These are phyloP conservation scores for Amniculicola lignicola DNA, from an alignment of 495 filamentous ascomycete species.

Conservation along the genomic window DNA sequence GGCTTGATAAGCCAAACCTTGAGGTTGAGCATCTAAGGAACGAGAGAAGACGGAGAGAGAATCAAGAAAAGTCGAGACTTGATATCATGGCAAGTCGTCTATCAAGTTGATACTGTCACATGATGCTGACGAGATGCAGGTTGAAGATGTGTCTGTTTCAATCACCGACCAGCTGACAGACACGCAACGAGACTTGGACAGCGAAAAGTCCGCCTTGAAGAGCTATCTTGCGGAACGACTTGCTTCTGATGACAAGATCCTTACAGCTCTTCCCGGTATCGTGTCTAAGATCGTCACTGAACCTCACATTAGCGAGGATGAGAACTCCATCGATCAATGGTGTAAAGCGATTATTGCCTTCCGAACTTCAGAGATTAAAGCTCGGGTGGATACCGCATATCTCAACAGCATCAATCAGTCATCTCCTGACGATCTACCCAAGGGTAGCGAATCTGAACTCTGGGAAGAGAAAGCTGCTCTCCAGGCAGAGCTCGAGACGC, in stretches of 20 bases:
- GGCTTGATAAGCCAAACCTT: slow-evolving; percentile 30
- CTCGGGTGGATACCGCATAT: slow-evolving; percentile 33
- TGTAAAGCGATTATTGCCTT: slow-evolving; percentile 37
- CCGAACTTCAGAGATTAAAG: slow-evolving; percentile 33
- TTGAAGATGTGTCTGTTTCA: slow-evolving; percentile 33
- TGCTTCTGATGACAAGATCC: slow-evolving; percentile 39
- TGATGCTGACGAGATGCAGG: slow-evolving; percentile 14
- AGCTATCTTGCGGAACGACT: slow-evolving; percentile 32
- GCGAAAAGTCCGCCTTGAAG: slow-evolving; percentile 18
- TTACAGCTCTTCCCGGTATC: slow-evolving; percentile 38
- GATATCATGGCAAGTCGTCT: slow-evolving; percentile 31
- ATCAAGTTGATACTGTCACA: background rate
- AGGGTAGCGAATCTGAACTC: slow-evolving; percentile 7
- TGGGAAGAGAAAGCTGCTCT: slow-evolving; percentile 32
- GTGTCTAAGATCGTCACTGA: slow-evolving; percentile 27
- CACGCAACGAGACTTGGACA: slow-evolving; percentile 25
- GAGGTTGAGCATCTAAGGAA: slow-evolving; percentile 29
- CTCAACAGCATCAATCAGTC: slow-evolving; percentile 5
- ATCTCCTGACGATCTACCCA: background rate
- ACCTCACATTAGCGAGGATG: slow-evolving; percentile 8
- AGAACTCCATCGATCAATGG: slow-evolving; percentile 36
- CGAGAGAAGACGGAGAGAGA: slow-evolving; percentile 26
- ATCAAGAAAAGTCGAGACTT: slow-evolving; percentile 37
- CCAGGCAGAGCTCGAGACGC: slow-evolving; percentile 32
- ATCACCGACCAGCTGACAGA: slow-evolving; percentile 28